These are phyloP conservation scores for Lipomyces spencermartinsiae DNA, from an alignment of 805 yeast genomes.

Conservation along the genomic window DNA sequence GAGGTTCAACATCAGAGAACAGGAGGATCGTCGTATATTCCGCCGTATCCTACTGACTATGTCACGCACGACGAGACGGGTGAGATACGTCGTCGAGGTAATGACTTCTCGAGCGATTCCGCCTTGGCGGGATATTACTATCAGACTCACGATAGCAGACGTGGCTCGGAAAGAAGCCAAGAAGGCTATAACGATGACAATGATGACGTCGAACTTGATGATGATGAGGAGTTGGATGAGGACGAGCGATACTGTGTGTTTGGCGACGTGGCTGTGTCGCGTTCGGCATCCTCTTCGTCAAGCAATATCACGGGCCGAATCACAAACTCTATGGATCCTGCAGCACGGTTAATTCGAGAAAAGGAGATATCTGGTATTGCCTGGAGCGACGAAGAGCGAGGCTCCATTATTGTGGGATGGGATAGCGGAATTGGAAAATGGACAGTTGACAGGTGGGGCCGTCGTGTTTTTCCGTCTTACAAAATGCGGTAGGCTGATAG, in stretches of 20 bases:
- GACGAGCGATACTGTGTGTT: slow-evolving; percentile 3
- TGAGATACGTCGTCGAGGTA: slow-evolving; percentile 1
- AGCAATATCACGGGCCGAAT: slow-evolving; percentile 1
- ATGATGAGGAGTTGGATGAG: slow-evolving; percentile 4
- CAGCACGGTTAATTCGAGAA: not conserved
- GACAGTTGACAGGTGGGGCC: slow-evolving; percentile 58
- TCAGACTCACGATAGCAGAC: not conserved
- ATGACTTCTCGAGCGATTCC: not conserved
- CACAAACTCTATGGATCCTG: not conserved
- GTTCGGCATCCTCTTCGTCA: not conserved
- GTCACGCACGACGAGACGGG: slow-evolving; percentile 7
- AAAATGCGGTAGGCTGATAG: slow-evolving; percentile 21
- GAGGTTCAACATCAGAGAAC: not conserved
- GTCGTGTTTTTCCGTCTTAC: slow-evolving; percentile 33
- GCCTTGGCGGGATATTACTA: slow-evolving; percentile 3
- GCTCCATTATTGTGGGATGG: slow-evolving; percentile 65
- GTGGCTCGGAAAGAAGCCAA: not conserved
- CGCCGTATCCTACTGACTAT: slow-evolving; percentile 1
- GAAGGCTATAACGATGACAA: not conserved
- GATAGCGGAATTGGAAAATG: slow-evolving; percentile 72
- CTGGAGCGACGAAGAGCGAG: slow-evolving; percentile 58
- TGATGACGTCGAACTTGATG: slow-evolving; percentile 3
- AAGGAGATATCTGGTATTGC: slow-evolving; percentile 62
- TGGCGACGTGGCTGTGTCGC: not conserved
- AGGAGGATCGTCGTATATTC: not conserved